Percentiles rank a stretch among this genome's conserved stretches.
These are phyloP conservation scores for Trametes sp. DNA, from an alignment of 1,284 basidiomycete genomes.

Conservation along the genomic window DNA sequence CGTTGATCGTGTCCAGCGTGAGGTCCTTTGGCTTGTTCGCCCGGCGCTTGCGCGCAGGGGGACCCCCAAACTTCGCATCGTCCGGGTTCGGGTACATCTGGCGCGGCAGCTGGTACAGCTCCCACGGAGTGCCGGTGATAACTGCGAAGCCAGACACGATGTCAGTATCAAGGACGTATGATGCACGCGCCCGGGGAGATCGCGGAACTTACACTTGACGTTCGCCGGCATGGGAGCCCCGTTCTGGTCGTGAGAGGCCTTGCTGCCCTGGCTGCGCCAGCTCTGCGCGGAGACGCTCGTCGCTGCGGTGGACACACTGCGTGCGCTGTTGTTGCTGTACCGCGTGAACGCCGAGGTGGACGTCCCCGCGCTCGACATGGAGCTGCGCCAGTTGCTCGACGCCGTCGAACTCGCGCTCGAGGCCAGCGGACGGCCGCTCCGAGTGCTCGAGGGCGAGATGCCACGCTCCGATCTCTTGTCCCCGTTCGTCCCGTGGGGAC, in stretches of 20 bases:
- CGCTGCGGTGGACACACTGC: constrained; percentile 78
- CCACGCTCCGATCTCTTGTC: constrained; percentile 46
- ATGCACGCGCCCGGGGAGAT: constrained; percentile 4
- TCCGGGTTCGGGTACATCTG: constrained; percentile 65
- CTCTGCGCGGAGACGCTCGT: constrained; percentile 75
- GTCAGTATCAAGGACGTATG: constrained; percentile 24
- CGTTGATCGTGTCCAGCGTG: constrained; percentile 74
- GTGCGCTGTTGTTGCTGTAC: constrained; percentile 77
- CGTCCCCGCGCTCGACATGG: constrained; percentile 72
- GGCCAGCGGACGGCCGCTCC: constrained; percentile 57
- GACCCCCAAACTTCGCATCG: constrained; percentile 66
- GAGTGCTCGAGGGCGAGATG: constrained; percentile 62
- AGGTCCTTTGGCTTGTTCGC: constrained; percentile 69
- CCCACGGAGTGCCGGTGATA: constrained; percentile 79
- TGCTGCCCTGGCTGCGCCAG: constrained; percentile 60
- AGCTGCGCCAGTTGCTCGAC: constrained; percentile 78
- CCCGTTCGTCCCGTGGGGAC: constrained; percentile 23
- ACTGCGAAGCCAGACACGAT: constrained; percentile 50
- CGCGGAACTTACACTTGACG: constrained; percentile 72
- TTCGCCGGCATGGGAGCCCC: constrained; percentile 61
- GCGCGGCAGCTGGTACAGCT: constrained; percentile 69
- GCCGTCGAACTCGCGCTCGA: constrained; percentile 66
- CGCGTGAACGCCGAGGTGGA: constrained; percentile 73
- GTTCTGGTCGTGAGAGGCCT: constrained; percentile 33
- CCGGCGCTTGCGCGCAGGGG: constrained; percentile 68